phyloP scores from a whole-genome alignment of 768 basidiomycete genomes.

The Pleurotus pulmonarius region DNA sequence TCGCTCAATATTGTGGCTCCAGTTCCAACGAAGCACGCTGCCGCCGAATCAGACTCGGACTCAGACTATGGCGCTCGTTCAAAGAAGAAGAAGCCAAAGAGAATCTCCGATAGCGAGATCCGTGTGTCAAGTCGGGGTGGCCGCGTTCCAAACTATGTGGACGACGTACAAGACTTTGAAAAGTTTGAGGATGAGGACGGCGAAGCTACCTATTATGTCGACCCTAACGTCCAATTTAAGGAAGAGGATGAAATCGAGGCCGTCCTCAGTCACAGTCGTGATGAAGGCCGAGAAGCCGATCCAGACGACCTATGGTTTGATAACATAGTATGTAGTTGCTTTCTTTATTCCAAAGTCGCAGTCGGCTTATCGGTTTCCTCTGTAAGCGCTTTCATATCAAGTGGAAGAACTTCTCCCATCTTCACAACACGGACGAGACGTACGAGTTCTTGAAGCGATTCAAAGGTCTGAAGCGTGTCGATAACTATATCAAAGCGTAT shows the following conservation, averaged over 20 bases:
- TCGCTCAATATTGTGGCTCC: slow-evolving; percentile 13
- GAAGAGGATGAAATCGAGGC: slow-evolving; percentile 90
- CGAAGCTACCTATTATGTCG: slow-evolving; percentile 51
- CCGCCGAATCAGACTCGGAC: slow-evolving; percentile 72
- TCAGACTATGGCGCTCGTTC: slow-evolving; percentile 84
- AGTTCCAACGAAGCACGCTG: slow-evolving; percentile 51
- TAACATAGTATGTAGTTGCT: slow-evolving; percentile 63
- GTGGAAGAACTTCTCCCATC: slow-evolving; percentile 97
- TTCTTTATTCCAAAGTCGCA: not conserved
- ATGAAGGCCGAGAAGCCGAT: slow-evolving; percentile 77
- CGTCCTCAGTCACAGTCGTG: slow-evolving; percentile 82
- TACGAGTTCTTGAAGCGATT: slow-evolving; percentile 95
- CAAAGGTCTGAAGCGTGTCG: slow-evolving; percentile 94
- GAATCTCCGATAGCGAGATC: slow-evolving; percentile 60
- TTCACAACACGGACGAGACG: slow-evolving; percentile 99
- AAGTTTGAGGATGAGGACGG: slow-evolving; percentile 61
- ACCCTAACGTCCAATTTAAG: slow-evolving; percentile 49
- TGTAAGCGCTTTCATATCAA: slow-evolving; percentile 95
- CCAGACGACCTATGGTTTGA: slow-evolving; percentile 80
- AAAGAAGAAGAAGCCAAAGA: slow-evolving; percentile 79
- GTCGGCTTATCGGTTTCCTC: too few relatives aligned
- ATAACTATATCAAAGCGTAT: slow-evolving; percentile 97
- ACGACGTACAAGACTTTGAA: slow-evolving; percentile 79
- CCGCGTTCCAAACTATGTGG: slow-evolving; percentile 82
- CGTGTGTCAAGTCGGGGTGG: slow-evolving; percentile 74